Conservation (phyloP, 2,329 filamentous ascomycete species). For the Colletotrichum higginsianum region DNA sequence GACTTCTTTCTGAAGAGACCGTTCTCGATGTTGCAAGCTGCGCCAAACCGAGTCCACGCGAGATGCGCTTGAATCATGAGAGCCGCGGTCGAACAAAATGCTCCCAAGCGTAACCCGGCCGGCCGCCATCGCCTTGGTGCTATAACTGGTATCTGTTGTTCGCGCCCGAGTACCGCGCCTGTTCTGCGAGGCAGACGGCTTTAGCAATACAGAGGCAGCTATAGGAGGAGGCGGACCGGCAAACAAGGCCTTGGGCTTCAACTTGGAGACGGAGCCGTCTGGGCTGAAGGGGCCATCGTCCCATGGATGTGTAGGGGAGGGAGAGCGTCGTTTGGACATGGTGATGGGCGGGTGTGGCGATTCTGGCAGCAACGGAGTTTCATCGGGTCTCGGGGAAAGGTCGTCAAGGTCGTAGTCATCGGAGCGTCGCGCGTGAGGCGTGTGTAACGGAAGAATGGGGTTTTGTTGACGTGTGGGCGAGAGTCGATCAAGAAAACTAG, state of each 20-base stretch:
- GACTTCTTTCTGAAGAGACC: conserved; percentile 61
- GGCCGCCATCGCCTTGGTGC: conserved; percentile 2
- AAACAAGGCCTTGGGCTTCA: conserved; percentile 57
- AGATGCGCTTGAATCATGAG: conserved; percentile 42
- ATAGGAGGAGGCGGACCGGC: conserved; percentile 67
- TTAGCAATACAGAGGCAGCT: conserved; percentile 57
- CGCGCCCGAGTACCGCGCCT: conserved; percentile 8
- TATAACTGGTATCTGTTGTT: neutral
- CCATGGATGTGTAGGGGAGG: conserved; percentile 35
- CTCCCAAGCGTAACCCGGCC: conserved; percentile 49
- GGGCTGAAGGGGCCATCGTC: conserved; percentile 44
- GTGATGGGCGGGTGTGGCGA: conserved; percentile 43
- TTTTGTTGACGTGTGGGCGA: conserved; percentile 40
- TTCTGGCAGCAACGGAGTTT: conserved; percentile 45
- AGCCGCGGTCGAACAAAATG: conserved; percentile 56
- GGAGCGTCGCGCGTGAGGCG: conserved; percentile 44
- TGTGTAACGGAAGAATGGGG: conserved; percentile 49
- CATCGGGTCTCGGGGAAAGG: conserved; percentile 55
- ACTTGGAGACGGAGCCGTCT: conserved; percentile 51
- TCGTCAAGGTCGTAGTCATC: conserved; percentile 57
- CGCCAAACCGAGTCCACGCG: conserved; percentile 63
- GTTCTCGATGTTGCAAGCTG: conserved; percentile 61
- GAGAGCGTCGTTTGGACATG: conserved; percentile 30
- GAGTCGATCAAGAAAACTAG: conserved; percentile 43
- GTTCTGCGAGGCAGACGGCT: conserved; percentile 30